Conservation (phyloP, 2,329 filamentous ascomycete genomes). For the Thelonectria discophora region DNA sequence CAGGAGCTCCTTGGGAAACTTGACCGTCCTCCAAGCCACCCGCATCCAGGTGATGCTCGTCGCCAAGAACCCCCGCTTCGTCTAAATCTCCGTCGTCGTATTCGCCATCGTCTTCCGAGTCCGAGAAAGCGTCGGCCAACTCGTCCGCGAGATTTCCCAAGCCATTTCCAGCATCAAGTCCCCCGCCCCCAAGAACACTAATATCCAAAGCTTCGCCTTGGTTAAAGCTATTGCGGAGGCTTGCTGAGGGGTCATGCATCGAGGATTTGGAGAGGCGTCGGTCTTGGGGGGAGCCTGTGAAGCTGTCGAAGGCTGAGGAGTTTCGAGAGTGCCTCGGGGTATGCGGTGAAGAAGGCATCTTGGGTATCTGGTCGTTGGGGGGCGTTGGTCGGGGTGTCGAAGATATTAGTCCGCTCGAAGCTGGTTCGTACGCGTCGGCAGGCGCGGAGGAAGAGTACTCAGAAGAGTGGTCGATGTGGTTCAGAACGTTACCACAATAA, state of each 20-base stretch:
- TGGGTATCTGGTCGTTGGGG: constrained; percentile 22
- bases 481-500: neutral
- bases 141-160: constrained; percentile 84
- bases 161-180: constrained; percentile 59
- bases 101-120: constrained; percentile 69
- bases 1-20: constrained; percentile 31
- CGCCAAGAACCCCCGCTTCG: constrained; percentile 23
- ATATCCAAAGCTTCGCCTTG: constrained; percentile 59
- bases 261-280: constrained; percentile 62
- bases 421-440: constrained; percentile 12
- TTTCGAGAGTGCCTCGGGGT: constrained; percentile 69
- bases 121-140: constrained; percentile 76
- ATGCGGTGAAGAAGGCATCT: constrained; percentile 56
- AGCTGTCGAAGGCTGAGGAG: constrained; percentile 63
- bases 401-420: constrained; percentile 14
- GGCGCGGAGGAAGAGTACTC: constrained; percentile 10
- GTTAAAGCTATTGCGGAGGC: constrained; percentile 58
- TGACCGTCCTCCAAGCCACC: constrained; percentile 18
- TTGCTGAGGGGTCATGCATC: constrained; percentile 59
- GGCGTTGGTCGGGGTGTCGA: constrained; percentile 18
- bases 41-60: constrained; percentile 27
- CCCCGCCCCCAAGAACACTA: constrained; percentile 54
- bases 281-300: constrained; percentile 55
- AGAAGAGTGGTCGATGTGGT: constrained; percentile 6
- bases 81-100: constrained; percentile 54